Percentiles rank a stretch among this genome's conserved stretches.
Evolutionary conservation across 2,329 filamentous ascomycete species (phyloP).

Genomic region (Sporothrix protearum): DNA sequence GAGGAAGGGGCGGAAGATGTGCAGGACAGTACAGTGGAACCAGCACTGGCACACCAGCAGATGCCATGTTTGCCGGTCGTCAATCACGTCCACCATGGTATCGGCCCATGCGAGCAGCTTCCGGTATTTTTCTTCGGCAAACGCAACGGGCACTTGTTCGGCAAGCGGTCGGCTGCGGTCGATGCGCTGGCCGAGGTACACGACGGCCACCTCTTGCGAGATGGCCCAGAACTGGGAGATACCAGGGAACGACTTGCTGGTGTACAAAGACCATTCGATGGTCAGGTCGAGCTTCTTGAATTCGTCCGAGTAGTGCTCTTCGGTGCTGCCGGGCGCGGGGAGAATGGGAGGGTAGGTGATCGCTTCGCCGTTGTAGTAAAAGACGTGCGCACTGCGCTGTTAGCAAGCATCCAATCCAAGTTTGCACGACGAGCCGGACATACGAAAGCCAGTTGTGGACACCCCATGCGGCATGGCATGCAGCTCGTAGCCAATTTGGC

Average conservation of each 20-base stretch:
- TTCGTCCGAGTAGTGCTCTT: not conserved
- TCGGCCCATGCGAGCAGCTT: conserved; percentile 30
- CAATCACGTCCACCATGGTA: conserved; percentile 2
- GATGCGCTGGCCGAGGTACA: conserved; percentile 9
- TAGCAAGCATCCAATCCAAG: no score
- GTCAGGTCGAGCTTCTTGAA: not conserved
- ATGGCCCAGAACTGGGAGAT: conserved; percentile 6
- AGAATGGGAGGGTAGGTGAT: conserved; percentile 6
- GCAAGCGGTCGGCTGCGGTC: conserved; percentile 15
- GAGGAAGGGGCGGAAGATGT: conserved; percentile 26
- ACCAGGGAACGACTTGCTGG: not conserved
- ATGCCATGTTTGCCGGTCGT: conserved; percentile 20
- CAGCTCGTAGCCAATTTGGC: conserved; percentile 20
- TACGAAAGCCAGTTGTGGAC: conserved; percentile 22
- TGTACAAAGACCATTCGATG: not conserved
- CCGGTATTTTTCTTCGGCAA: conserved; percentile 28
- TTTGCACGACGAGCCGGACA: no score
- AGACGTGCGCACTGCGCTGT: not conserved
- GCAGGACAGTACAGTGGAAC: conserved; percentile 24
- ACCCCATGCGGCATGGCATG: conserved; percentile 24
- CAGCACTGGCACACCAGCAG: conserved; percentile 26
- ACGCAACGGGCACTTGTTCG: conserved; percentile 23
- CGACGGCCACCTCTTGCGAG: conserved; percentile 19
- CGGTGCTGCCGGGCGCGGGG: not conserved
- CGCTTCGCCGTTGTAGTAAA: conserved; percentile 20